phyloP scores from a whole-genome alignment of 345 rosid genomes.

The Arabidopsis thaliana region DNA sequence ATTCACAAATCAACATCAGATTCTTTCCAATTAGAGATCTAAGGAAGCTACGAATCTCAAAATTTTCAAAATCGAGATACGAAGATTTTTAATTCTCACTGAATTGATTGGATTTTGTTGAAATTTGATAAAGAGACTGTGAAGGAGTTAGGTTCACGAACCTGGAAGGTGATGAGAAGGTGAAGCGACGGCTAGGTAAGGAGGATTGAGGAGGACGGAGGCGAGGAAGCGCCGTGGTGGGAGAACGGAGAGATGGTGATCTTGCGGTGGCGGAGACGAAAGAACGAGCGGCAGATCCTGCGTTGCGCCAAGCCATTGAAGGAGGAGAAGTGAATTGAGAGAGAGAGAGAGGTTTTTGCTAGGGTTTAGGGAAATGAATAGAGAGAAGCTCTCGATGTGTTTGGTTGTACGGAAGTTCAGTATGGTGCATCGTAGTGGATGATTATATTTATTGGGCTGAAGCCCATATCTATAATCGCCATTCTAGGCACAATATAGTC shows the following conservation, averaged over 20 bases:
- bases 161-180: conserved; percentile 69
- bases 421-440: conserved; percentile 21
- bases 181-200: conserved; percentile 66
- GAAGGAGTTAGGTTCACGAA: conserved; percentile 30
- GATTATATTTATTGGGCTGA: neutral
- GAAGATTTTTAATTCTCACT: neutral
- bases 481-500: neutral
- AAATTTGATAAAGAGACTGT: neutral
- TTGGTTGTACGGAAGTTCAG: neutral
- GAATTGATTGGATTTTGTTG: neutral
- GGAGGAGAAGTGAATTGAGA: conserved; percentile 25
- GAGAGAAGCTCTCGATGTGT: neutral
- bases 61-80: neutral
- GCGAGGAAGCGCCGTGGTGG: conserved; percentile 60
- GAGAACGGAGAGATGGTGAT: conserved; percentile 61
- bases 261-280: conserved; percentile 59
- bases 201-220: conserved; percentile 62
- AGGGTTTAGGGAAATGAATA: conserved; percentile 45
- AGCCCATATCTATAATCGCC: neutral
- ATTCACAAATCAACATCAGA: neutral
- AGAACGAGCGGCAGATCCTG: conserved; percentile 52
- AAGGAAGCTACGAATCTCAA: neutral
- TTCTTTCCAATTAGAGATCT: neutral
- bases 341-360: conserved; percentile 36
- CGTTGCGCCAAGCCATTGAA: conserved; percentile 56